Conservation (phyloP, 352 stramenopile genomes). For the Elongisporangium anandrum region DNA sequence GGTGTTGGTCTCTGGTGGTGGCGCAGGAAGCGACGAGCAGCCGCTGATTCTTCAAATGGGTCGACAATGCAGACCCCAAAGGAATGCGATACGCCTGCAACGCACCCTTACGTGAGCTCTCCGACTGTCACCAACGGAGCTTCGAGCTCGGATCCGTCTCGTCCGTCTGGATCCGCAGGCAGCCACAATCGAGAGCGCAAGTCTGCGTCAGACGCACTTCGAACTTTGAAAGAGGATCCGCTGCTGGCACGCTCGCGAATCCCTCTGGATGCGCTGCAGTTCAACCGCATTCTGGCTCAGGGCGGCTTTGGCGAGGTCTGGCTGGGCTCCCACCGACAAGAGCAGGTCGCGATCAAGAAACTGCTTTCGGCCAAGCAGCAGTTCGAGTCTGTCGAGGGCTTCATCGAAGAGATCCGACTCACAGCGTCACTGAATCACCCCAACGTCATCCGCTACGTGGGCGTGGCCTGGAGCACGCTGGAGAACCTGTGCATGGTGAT, state of each 20-base stretch:
- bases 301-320: constrained; percentile 59
- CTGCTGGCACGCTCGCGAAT: constrained; percentile 27
- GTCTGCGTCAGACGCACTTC: not conserved
- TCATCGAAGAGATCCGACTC: constrained; percentile 47
- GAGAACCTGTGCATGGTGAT: constrained; percentile 45
- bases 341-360: constrained; percentile 44
- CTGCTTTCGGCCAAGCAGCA: constrained; percentile 30
- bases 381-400: constrained; percentile 35
- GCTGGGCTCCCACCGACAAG: constrained; percentile 29
- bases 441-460: constrained; percentile 44
- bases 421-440: constrained; percentile 37
- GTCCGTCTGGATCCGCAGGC: not conserved
- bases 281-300: constrained; percentile 28
- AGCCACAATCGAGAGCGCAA: not conserved
- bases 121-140: not conserved
- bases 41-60: not conserved
- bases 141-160: not conserved
- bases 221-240: constrained; percentile 21
- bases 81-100: not conserved
- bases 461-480: constrained; percentile 41
- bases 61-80: not conserved
- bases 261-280: constrained; percentile 33
- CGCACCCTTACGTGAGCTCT: not conserved
- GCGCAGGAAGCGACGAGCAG: not conserved
- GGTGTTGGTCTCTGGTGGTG: not conserved